Evolutionary conservation across 1,284 basidiomycete species (phyloP), one percentile per base, ranked within the genome.

Genomic region (Tetrapyrgos nigripes): DNA sequence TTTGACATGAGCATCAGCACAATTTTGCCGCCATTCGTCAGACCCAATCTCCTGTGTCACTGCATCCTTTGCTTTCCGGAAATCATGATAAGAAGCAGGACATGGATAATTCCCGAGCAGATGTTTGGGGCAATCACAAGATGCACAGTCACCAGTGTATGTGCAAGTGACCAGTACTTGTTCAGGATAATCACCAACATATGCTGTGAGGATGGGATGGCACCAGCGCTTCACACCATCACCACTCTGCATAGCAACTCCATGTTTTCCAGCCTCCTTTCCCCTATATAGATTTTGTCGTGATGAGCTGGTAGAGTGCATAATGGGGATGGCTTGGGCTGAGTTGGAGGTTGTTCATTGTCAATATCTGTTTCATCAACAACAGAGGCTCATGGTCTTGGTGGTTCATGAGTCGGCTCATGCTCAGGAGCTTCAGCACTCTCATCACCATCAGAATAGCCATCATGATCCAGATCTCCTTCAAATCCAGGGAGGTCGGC

Each of bases 161-260:
- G 28, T 44, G 17, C 24, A 49, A 3, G 57, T 59, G 2, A 45
- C 50, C 11, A 58, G 43, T 8, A 44, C 46, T 35, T 60, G 58
- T 43, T 60, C 58, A 26, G 54, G 58, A 27, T 60, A 60, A 26
- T 60, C 54, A 11, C 29, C 58, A 21, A 53, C 50, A 48, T 58
- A 59, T 14, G 47, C 53, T 19, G 53, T 47, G 29, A 55, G 53
- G n/a, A 74, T 55, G 1, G 70, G 71, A 62, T 73, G 67, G 6
- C 53, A 46, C 2, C 61, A 46, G 27, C 62, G 54, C 17, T 53
- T 8, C 17, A 61, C 43, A 35, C 66, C 56, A 57, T 66, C 55
- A 31, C 60, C 53, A 59, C 65, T 66, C 2, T 57, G 45, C 64
- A 73, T 68, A 2, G 27, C 13, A 8, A 73, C 31, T 19, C 73